phyloP scores from a whole-genome alignment of 202 grass and related monocot species.

The Zizania palustris region DNA sequence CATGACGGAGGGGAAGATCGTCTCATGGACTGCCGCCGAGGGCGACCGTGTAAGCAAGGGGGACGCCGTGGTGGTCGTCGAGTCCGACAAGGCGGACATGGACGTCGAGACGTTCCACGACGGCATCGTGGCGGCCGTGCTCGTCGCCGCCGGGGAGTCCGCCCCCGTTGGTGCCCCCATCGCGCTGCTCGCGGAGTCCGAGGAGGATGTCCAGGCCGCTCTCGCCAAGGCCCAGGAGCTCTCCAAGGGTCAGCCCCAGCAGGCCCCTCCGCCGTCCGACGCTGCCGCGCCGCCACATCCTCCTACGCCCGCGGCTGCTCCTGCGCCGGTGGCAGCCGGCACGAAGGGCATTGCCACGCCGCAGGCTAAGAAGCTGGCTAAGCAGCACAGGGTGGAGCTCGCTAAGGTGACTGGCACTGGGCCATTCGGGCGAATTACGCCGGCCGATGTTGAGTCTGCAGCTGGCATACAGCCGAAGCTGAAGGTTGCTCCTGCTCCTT shows the following conservation, averaged over 20 bases:
- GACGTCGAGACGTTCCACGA: conserved; percentile 97
- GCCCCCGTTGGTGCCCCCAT: conserved; percentile 91
- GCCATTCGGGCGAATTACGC: conserved; percentile 68
- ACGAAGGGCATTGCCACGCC: conserved; percentile 80
- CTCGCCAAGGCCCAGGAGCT: conserved; percentile 67
- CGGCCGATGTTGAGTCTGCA: conserved; percentile 75
- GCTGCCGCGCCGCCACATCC: conserved; percentile 4
- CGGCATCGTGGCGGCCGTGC: conserved; percentile 84
- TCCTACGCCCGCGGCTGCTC: conserved; percentile 4
- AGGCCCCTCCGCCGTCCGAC: conserved; percentile 24
- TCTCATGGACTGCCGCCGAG: conserved; percentile 68
- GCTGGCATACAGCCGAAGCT: conserved; percentile 79
- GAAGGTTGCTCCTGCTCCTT: conserved; percentile 45
- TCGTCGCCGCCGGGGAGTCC: conserved; percentile 69
- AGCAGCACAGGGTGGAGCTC: conserved; percentile 87
- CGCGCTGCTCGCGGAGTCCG: conserved; percentile 85
- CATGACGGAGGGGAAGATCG: conserved; percentile 93
- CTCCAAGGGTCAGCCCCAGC: conserved; percentile 51
- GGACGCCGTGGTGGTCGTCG: conserved; percentile 85
- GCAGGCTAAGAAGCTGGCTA: conserved; percentile 89
- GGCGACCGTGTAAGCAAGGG: conserved; percentile 85
- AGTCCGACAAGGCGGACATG: conserved; percentile 98
- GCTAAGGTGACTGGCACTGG: conserved; percentile 73
- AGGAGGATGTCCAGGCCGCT: conserved; percentile 73
- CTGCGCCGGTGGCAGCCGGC: conserved; percentile 36